phyloP scores from a whole-genome alignment of 768 basidiomycete genomes.

The Boletus coccyginus region DNA sequence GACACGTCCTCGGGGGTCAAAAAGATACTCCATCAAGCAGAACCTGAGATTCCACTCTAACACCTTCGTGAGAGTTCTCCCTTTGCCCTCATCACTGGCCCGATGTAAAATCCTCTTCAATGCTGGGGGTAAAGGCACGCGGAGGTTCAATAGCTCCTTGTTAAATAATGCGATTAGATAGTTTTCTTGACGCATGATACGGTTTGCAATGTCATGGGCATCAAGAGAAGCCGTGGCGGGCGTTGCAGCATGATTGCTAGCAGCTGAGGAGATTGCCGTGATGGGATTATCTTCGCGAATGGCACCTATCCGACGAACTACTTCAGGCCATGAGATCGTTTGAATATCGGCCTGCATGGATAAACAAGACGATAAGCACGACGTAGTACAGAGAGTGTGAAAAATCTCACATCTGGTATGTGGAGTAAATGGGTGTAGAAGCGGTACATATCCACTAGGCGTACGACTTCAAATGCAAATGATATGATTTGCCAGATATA shows the following conservation, averaged over 20 bases:
- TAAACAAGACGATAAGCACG: slow-evolving; percentile 13
- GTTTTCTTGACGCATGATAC: slow-evolving; percentile 97
- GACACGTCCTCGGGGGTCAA: slow-evolving; percentile 86
- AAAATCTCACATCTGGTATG: slow-evolving; percentile 80
- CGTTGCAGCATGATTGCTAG: slow-evolving; percentile 49
- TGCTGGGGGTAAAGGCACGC: slow-evolving; percentile 69
- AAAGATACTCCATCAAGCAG: slow-evolving; percentile 93
- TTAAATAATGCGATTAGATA: slow-evolving; percentile 98
- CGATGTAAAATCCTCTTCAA: slow-evolving; percentile 49
- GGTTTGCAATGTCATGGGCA: slow-evolving; percentile 96
- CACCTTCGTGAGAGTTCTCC: slow-evolving; percentile 80
- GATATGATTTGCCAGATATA: slow-evolving; percentile 85
- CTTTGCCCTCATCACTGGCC: slow-evolving; percentile 56
- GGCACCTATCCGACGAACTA: slow-evolving; percentile 84
- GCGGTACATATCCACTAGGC: slow-evolving; percentile 90
- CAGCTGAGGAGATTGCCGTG: slow-evolving; percentile 75
- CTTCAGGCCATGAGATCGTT: slow-evolving; percentile 94
- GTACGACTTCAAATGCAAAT: slow-evolving; percentile 70
- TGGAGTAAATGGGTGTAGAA: slow-evolving; percentile 94
- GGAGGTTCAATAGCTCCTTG: slow-evolving; percentile 89
- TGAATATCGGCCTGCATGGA: slow-evolving; percentile 88
- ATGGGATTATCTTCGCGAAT: slow-evolving; percentile 93
- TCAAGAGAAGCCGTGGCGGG: slow-evolving; percentile 85
- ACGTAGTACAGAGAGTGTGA: neutral
- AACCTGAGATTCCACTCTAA: slow-evolving; percentile 97